phyloP scores from a whole-genome alignment of 345 rosid genomes.

The Brassica incana region DNA sequence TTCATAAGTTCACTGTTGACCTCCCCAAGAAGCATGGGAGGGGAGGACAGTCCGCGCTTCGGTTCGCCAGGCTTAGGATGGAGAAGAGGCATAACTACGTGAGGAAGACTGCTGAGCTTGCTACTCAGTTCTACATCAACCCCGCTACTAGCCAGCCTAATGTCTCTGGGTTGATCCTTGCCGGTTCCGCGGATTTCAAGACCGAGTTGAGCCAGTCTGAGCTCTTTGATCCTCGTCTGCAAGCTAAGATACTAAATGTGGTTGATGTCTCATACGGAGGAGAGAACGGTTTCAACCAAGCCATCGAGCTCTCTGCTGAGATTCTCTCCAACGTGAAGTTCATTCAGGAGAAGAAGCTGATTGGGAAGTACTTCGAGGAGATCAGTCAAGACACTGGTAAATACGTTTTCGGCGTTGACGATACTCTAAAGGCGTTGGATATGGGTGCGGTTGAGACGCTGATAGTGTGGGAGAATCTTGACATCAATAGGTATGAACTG shows the following conservation, averaged over 20 bases:
- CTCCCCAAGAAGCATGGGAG: constrained; percentile 91
- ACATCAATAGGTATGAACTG: constrained; percentile 61
- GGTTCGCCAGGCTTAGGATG: constrained; percentile 92
- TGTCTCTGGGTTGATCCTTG: constrained; percentile 83
- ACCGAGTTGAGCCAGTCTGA: constrained; percentile 93
- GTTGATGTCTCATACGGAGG: constrained; percentile 97
- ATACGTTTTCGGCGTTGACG: constrained; percentile 83
- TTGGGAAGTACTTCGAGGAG: constrained; percentile 92
- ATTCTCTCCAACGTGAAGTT: constrained; percentile 83
- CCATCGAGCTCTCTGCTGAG: constrained; percentile 82
- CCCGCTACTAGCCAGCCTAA: constrained; percentile 93
- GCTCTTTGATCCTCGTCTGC: constrained; percentile 93
- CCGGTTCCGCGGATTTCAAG: constrained; percentile 98
- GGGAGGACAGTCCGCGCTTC: constrained; percentile 93
- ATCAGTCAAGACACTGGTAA: constrained; percentile 91
- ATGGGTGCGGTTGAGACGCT: constrained; percentile 93
- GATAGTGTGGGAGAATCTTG: constrained; percentile 89
- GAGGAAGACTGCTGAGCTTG: constrained; percentile 93
- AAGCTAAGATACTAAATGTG: constrained; percentile 84
- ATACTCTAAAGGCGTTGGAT: constrained; percentile 75
- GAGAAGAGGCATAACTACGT: constrained; percentile 92
- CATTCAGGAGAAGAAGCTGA: constrained; percentile 83
- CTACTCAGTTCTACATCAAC: constrained; percentile 81
- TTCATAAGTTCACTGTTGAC: constrained; percentile 82
- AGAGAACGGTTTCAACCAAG: constrained; percentile 89